Base-by-base conservation (phyloP, 176 grass and related monocot species). In the Oryza meridionalis region DNA sequence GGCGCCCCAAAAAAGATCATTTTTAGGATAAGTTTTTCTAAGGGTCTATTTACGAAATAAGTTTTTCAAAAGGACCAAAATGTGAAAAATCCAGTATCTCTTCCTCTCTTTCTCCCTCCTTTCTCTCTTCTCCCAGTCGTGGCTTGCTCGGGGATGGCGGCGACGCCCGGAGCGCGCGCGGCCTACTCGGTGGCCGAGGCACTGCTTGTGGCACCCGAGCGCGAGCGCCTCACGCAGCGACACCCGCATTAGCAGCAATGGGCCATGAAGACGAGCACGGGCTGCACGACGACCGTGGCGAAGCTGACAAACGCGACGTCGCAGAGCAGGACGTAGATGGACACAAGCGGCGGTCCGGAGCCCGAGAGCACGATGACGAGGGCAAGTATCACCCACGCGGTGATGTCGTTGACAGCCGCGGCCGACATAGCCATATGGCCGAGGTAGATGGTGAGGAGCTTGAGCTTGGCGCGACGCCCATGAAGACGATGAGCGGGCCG, bases 391-490 rank as follows among this genome's bases (percentile, higher is more conserved):
- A 93, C 82, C 91, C 88, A 93, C 11, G 86, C 86, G 2, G 88
- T 78, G 22, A 91, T 13, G 80, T 94, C 92, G 83, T 94, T 86
- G 37, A 94, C 76, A 2, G 88, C 89, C 0, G 89, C 86, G 2
- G 92, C 92, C 0, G 92, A 94, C 92, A 91, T 94, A 86, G 92
- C 89, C 92, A 94, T 94, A 37, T 89, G 92, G 19, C 92, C 92
- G 14, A 91, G 45, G 65, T 94, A 86, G 45, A 89, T 94, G 65
- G 92, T 94, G 6, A 94, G 92, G 9, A 94, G 92, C 89, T 94
- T 94, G 22, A 94, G 86, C 75, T 94, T 89, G 1, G 92, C 47
- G 92, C 80, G 27, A 91, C 86, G 45, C 89, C 92, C 83, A 86
- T 89, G 76, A 94, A 94, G 1, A 91, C 86, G 76, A 91, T 65